Percentiles rank a stretch among this genome's conserved stretches.
phyloP scores from a whole-genome alignment of 2,329 filamentous ascomycete species.

The Scytalidium lignicola region DNA sequence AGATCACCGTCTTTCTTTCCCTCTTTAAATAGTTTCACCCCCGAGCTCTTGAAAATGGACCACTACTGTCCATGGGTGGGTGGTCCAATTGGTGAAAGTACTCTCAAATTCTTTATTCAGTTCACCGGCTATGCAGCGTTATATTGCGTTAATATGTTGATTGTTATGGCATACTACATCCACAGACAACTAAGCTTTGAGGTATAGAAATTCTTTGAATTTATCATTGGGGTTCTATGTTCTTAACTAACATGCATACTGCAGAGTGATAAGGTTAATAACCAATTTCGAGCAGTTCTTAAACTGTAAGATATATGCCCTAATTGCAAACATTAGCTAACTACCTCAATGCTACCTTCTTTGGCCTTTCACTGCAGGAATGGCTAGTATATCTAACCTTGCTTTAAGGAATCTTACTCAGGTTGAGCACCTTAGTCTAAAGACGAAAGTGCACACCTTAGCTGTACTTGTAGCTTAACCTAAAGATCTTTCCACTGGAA shows the following conservation, averaged over 20 bases:
- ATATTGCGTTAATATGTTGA: constrained; percentile 61
- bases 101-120: constrained; percentile 90
- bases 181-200: constrained; percentile 33
- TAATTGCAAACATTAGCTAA: constrained; percentile 1
- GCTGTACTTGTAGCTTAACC: constrained; percentile 64
- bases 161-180: constrained; percentile 60
- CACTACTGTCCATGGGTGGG: constrained; percentile 98
- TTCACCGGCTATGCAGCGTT: constrained; percentile 71
- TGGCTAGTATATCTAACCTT: constrained; percentile 69
- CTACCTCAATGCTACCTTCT: constrained; percentile 50
- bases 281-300: constrained; percentile 61
- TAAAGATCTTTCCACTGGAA: constrained; percentile 11
- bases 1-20: too few species aligned
- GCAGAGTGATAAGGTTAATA: constrained; percentile 36
- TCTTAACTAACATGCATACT: background rate
- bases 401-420: constrained; percentile 73
- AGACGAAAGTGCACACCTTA: constrained; percentile 60
- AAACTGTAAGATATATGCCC: constrained; percentile 49
- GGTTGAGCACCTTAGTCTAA: constrained; percentile 68
- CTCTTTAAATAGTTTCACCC: too few species aligned
- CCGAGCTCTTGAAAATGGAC: constrained; percentile 87
- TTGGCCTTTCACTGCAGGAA: constrained; percentile 74
- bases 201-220: constrained; percentile 12
- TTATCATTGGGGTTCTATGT: background rate
- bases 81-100: constrained; percentile 80